Evolutionary conservation across 345 rosid species (phyloP), one percentile per base, ranked within the genome.

Genomic region (Dimocarpus longan): DNA sequence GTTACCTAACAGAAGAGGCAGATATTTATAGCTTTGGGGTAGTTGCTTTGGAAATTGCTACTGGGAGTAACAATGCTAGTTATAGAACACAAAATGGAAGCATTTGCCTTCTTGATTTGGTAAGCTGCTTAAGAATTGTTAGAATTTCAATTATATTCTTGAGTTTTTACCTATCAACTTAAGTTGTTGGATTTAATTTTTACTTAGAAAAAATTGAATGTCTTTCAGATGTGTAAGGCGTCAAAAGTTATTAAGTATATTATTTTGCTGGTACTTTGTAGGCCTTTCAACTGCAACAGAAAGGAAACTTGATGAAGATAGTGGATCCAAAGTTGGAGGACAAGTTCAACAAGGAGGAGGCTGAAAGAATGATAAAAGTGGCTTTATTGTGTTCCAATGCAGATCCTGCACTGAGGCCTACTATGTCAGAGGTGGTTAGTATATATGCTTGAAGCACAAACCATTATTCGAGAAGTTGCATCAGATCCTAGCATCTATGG

Each of bases 21-120:
- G 86, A 85, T 71, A 86, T 85, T 28, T 85, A 85, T 57, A 85
- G 88, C 70, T 85, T 82, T 9, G 88, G 88, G 50, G 74, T 85
- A 5, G 81, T 85, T 37, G 84, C 80, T 19, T 59, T 85, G 76
- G 88, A 85, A 74, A 82, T 85, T 46, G 75, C 79, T 60, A 73
- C 66, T 8, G 86, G 88, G 62, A 80, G 65, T 28, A 76, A 76
- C 79, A 85, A 85, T 50, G 79, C 76, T 40, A 68, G 62, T 18
- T 76, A 63, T 68, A 16, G 67, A 15, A 76, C 81, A 13, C n/a
- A 73, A 13, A 64, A 79, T 0, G 71, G 74, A 19, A 72, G 9
- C 9, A 65, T 79, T 13, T 86, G 84, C 62, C 86, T 86, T n/a
- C 74, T 83, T 43, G 88, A 86, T 24, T 81, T 79, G 84, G 88